phyloP scores from a whole-genome alignment of 176 grass and related monocot genomes.

The Puccinellia tenuiflora region DNA sequence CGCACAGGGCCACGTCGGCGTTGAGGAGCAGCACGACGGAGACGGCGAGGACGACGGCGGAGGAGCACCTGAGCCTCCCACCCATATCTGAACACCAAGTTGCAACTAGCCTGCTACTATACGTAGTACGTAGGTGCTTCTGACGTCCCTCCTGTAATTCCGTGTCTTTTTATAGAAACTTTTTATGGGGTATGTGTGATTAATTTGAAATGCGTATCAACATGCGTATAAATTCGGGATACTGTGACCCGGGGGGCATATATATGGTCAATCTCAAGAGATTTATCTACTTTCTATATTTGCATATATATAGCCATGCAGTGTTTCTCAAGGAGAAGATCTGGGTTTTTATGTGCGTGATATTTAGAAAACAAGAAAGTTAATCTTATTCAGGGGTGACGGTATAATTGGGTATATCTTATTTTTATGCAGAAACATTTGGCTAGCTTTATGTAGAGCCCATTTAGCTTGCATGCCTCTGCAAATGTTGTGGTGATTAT shows the following conservation, averaged over 20 bases:
- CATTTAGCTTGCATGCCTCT: too few relatives aligned
- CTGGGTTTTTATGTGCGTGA: neutral
- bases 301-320: neutral
- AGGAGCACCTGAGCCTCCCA: neutral
- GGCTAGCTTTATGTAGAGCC: neutral
- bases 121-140: neutral
- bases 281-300: neutral
- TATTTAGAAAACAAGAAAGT: neutral
- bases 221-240: neutral
- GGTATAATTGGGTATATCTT: neutral
- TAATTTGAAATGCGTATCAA: neutral
- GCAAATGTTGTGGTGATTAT: too few relatives aligned
- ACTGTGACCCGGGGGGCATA: neutral
- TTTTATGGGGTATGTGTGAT: neutral
- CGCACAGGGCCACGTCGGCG: neutral
- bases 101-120: neutral
- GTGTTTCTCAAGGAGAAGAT: neutral
- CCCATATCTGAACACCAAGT: neutral
- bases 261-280: neutral
- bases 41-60: neutral
- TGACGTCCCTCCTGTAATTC: neutral
- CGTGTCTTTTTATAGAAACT: neutral
- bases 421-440: neutral
- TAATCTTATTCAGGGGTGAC: neutral
- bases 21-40: neutral